phyloP scores from a whole-genome alignment of 805 yeast genomes.

The Nakazawaea populi region DNA sequence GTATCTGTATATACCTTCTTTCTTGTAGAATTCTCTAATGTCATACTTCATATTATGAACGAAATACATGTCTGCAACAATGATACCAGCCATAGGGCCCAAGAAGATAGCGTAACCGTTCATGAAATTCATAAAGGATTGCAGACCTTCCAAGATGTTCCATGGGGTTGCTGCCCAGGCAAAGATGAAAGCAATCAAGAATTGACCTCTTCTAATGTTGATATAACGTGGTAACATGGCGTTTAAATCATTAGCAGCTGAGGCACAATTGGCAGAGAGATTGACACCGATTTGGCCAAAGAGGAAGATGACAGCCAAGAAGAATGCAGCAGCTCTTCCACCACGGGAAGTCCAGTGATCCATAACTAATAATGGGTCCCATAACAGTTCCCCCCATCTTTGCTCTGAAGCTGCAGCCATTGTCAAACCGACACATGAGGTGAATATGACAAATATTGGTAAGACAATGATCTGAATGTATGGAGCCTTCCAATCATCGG shows the following conservation, averaged over 20 bases:
- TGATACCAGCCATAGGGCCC: conserved; percentile 32
- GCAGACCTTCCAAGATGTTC: conserved; percentile 30
- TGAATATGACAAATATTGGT: conserved; percentile 11
- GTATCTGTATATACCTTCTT: conserved; percentile 32
- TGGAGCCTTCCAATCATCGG: conserved; percentile 26
- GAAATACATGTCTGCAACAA: conserved; percentile 33
- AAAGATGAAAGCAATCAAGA: conserved; percentile 24
- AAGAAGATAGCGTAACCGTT: conserved; percentile 30
- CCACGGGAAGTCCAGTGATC: conserved; percentile 31
- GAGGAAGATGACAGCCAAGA: conserved; percentile 58
- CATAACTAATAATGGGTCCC: conserved; percentile 11
- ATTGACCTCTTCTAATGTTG: conserved; percentile 52
- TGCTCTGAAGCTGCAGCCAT: conserved; percentile 12
- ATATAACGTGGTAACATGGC: conserved; percentile 52
- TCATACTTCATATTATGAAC: conserved; percentile 29
- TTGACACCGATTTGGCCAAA: conserved; percentile 33
- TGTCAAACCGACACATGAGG: conserved; percentile 11
- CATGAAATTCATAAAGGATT: conserved; percentile 30
- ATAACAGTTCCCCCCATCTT: conserved; percentile 9
- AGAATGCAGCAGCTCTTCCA: conserved; percentile 74
- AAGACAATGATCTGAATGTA: conserved; percentile 23
- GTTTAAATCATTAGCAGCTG: conserved; percentile 54
- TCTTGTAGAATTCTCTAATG: conserved; percentile 27
- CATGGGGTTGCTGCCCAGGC: conserved; percentile 37
- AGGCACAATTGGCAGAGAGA: conserved; percentile 52